Conservation (phyloP, 139 green algal species). For the Spirogloea muscicola region DNA sequence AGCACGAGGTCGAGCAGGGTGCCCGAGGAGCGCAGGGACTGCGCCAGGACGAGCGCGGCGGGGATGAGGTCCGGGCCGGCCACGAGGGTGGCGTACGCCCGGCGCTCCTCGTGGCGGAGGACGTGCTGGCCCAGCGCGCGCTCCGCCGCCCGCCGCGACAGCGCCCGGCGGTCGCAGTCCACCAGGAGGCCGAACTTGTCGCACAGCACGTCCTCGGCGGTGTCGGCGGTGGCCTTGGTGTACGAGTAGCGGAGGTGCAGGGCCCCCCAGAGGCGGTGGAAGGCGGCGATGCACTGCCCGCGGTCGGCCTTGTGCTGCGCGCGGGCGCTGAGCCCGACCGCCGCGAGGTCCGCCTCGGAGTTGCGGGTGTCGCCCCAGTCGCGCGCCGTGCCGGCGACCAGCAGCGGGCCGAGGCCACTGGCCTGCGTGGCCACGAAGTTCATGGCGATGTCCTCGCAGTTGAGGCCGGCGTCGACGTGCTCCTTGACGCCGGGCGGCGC, state of each 20-base stretch:
- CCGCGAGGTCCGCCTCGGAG: slow-evolving; percentile 32
- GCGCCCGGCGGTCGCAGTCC: slow-evolving; percentile 25
- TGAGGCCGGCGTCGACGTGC: slow-evolving; percentile 34
- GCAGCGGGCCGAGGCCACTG: slow-evolving; percentile 14
- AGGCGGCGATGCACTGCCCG: slow-evolving; percentile 29
- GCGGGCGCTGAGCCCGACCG: slow-evolving; percentile 25
- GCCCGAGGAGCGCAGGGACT: slow-evolving; percentile 26
- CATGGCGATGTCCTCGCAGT: slow-evolving; percentile 47
- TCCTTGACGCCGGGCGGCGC: slow-evolving; percentile 28
- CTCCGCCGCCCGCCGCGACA: neutral
- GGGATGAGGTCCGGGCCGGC: slow-evolving; percentile 25
- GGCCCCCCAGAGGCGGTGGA: slow-evolving; percentile 27
- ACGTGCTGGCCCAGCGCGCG: slow-evolving; percentile 11
- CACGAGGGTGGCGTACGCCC: slow-evolving; percentile 34
- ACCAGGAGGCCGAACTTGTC: slow-evolving; percentile 38
- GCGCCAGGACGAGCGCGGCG: slow-evolving; percentile 19
- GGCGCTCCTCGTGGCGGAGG: slow-evolving; percentile 4
- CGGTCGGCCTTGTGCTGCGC: slow-evolving; percentile 31
- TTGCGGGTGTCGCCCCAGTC: slow-evolving; percentile 44
- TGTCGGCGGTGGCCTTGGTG: slow-evolving; percentile 24
- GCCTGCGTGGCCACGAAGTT: slow-evolving; percentile 35
- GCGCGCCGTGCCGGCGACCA: slow-evolving; percentile 29
- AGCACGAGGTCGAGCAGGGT: slow-evolving; percentile 40
- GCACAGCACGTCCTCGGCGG: slow-evolving; percentile 30
- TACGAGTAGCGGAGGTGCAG: slow-evolving; percentile 42